Percentiles rank a stretch among this genome's conserved stretches.
These are phyloP conservation scores for Salix caprea DNA, from an alignment of 345 rosid species.

Conservation along the genomic window DNA sequence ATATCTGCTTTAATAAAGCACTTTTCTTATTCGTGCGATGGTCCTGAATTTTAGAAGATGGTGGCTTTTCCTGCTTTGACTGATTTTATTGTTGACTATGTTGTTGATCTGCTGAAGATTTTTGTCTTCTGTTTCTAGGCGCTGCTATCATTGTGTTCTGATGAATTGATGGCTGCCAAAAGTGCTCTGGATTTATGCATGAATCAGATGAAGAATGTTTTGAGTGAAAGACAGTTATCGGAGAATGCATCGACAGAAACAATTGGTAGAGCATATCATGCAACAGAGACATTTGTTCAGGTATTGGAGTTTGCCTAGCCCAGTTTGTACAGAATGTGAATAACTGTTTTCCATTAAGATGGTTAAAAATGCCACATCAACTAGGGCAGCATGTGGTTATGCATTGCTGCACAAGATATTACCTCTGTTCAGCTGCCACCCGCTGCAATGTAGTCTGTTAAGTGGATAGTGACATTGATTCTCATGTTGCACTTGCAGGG, in stretches of 20 bases:
- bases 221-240: constrained; percentile 76
- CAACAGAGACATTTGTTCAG: constrained; percentile 89
- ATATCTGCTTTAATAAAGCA: neutral
- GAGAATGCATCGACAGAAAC: constrained; percentile 87
- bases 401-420: neutral
- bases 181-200: constrained; percentile 74
- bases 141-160: constrained; percentile 81
- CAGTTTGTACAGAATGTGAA: neutral
- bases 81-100: constrained; percentile 5
- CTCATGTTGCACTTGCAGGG: constrained; percentile 52
- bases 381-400: neutral
- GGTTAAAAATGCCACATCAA: constrained; percentile 6
- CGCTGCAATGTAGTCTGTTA: neutral
- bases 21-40: neutral
- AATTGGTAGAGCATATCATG: constrained; percentile 87
- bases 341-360: neutral
- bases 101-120: constrained; percentile 12
- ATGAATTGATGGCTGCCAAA: constrained; percentile 84
- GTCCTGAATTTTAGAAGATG: neutral
- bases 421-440: neutral
- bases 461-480: neutral
- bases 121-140: constrained; percentile 50
- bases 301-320: constrained; percentile 30
- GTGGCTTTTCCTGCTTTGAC: neutral
- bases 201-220: constrained; percentile 75